These are phyloP conservation scores for Rosa lucieae DNA, from an alignment of 306 rosid species.

Conservation along the genomic window DNA sequence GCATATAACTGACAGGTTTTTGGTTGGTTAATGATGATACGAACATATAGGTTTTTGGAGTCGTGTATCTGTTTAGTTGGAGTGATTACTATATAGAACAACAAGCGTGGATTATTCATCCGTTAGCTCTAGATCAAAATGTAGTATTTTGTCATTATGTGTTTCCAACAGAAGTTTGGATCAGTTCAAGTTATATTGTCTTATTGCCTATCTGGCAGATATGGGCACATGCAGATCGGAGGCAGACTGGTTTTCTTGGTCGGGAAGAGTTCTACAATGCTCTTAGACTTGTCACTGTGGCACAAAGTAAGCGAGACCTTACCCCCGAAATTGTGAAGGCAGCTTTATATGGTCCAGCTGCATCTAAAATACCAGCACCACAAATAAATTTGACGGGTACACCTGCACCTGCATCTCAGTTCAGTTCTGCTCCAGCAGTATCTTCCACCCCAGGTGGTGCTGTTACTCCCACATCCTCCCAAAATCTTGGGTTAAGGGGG, in stretches of 20 bases:
- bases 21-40: not conserved
- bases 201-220: slow-evolving; percentile 51
- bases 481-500: slow-evolving; percentile 49
- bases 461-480: slow-evolving; percentile 47
- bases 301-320: slow-evolving; percentile 86
- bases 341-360: slow-evolving; percentile 84
- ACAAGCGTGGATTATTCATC: not conserved
- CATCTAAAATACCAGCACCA: slow-evolving; percentile 96
- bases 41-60: not conserved
- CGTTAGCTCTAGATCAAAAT: not conserved
- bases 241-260: slow-evolving; percentile 79
- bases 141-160: not conserved
- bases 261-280: slow-evolving; percentile 93
- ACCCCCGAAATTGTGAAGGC: slow-evolving; percentile 91
- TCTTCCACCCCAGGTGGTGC: slow-evolving; percentile 39
- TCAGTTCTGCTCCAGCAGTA: slow-evolving; percentile 40
- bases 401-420: slow-evolving; percentile 49
- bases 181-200: slow-evolving; percentile 9
- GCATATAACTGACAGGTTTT: not conserved
- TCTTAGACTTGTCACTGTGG: slow-evolving; percentile 97
- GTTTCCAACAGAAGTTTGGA: not conserved
- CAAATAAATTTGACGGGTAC: slow-evolving; percentile 58
- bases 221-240: slow-evolving; percentile 80
- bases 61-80: not conserved
- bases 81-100: not conserved